Evolutionary conservation across 306 rosid genomes (phyloP).

Genomic region (Luffa aegyptiaca): DNA sequence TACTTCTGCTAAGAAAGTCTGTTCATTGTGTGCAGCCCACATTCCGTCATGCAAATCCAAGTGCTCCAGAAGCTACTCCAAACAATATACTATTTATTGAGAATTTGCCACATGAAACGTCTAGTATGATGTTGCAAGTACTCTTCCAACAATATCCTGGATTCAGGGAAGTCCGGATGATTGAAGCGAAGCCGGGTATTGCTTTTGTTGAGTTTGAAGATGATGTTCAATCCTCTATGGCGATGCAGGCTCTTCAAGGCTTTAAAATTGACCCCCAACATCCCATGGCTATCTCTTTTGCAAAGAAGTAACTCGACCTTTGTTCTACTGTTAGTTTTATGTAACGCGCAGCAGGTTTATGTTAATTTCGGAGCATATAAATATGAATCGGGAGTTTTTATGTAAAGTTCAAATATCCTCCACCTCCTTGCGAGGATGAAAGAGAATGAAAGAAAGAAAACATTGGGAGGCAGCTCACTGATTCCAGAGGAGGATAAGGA

Average conservation of each 20-base stretch:
- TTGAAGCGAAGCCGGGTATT: slow-evolving; percentile 96
- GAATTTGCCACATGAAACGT: slow-evolving; percentile 86
- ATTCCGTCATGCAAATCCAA: slow-evolving; percentile 53
- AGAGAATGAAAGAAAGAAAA: not conserved
- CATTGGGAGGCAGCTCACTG: not conserved
- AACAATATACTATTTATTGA: slow-evolving; percentile 86
- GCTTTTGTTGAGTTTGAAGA: slow-evolving; percentile 94
- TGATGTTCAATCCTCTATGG: slow-evolving; percentile 84
- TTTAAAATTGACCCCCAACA: slow-evolving; percentile 90
- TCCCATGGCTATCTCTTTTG: slow-evolving; percentile 74
- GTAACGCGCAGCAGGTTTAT: not conserved
- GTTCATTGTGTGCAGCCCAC: slow-evolving; percentile 35
- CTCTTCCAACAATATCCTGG: slow-evolving; percentile 95
- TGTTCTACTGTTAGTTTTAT: not conserved
- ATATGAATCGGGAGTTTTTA: not conserved
- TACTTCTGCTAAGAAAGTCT: not conserved
- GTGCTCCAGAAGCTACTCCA: slow-evolving; percentile 72
- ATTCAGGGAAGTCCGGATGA: slow-evolving; percentile 92
- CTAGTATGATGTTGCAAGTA: slow-evolving; percentile 81
- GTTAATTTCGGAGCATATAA: not conserved
- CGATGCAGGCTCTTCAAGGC: slow-evolving; percentile 93
- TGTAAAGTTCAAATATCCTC: not conserved
- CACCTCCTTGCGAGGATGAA: not conserved
- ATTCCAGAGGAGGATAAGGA: not conserved
- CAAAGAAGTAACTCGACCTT: slow-evolving; percentile 58